Percentiles rank a stretch among this genome's conserved stretches.
Conservation (phyloP, 1,139 yeast species). For the Yamadazyma triangularis region DNA sequence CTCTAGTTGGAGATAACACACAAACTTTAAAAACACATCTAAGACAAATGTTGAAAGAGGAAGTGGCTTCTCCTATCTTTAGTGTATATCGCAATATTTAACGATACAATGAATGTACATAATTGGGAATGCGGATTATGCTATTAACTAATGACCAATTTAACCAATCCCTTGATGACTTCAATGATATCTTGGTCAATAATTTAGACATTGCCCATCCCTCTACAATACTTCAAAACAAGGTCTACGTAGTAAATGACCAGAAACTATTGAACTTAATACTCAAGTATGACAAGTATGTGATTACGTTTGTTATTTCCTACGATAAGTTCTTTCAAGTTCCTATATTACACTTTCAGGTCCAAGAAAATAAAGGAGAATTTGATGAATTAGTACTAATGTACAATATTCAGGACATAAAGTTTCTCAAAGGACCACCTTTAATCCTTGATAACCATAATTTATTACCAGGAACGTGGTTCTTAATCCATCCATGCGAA, state of each 20-base stretch:
- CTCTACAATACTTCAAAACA: neutral
- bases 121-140: too few relatives aligned
- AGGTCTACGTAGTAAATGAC: neutral
- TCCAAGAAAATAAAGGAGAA: constrained; percentile 3
- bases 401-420: constrained; percentile 2
- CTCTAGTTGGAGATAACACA: too few relatives aligned
- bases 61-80: too few relatives aligned
- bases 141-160: neutral
- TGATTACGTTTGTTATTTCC: constrained; percentile 21
- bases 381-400: constrained; percentile 5
- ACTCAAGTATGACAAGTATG: neutral
- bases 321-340: constrained; percentile 27
- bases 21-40: too few relatives aligned
- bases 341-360: constrained; percentile 27
- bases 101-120: too few relatives aligned
- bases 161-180: neutral
- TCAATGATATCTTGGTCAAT: constrained; percentile 4
- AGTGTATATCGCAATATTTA: too few relatives aligned
- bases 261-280: constrained; percentile 3
- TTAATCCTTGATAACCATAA: constrained; percentile 21
- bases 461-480: constrained; percentile 25
- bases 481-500: constrained; percentile 38
- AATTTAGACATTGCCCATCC: too few relatives aligned
- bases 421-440: constrained; percentile 1
- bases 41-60: too few relatives aligned